Conservation (phyloP, 345 rosid species). For the Microthlaspi erraticum region DNA sequence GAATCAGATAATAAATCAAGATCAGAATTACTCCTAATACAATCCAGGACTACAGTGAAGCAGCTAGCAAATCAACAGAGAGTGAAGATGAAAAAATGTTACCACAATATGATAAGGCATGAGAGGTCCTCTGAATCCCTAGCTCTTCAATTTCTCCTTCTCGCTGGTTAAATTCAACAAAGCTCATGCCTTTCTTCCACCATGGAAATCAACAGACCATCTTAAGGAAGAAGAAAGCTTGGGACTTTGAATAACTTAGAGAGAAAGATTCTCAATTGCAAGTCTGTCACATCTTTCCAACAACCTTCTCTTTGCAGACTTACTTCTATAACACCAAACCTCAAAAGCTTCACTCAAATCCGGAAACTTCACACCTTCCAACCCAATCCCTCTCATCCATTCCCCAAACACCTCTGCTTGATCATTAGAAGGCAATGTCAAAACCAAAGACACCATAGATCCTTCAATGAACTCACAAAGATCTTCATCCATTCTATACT, state of each 20-base stretch:
- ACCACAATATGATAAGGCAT: too few relatives aligned
- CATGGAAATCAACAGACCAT: not conserved
- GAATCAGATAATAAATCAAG: too few relatives aligned
- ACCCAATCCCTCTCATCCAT: constrained; percentile 64
- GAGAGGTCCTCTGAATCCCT: too few relatives aligned
- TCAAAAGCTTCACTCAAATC: constrained; percentile 96
- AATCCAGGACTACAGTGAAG: too few relatives aligned
- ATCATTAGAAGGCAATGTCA: constrained; percentile 83
- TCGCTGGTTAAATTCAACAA: not conserved
- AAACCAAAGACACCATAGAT: constrained; percentile 68
- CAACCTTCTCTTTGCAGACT: constrained; percentile 93
- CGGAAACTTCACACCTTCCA: constrained; percentile 67
- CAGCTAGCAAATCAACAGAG: too few relatives aligned
- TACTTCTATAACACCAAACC: constrained; percentile 92
- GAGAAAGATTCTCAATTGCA: constrained; percentile 25
- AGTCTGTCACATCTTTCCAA: constrained; percentile 58
- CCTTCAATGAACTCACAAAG: constrained; percentile 81
- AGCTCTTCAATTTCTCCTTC: too few relatives aligned
- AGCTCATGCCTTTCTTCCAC: not conserved
- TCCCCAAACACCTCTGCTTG: constrained; percentile 87
- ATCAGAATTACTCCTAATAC: too few relatives aligned
- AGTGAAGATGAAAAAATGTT: too few relatives aligned
- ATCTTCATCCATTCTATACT: constrained; percentile 78
- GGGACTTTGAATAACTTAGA: constrained; percentile 5
- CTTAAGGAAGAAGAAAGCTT: not conserved